Evolutionary conservation across 768 basidiomycete species (phyloP).

Genomic region (Tremella fuciformis): DNA sequence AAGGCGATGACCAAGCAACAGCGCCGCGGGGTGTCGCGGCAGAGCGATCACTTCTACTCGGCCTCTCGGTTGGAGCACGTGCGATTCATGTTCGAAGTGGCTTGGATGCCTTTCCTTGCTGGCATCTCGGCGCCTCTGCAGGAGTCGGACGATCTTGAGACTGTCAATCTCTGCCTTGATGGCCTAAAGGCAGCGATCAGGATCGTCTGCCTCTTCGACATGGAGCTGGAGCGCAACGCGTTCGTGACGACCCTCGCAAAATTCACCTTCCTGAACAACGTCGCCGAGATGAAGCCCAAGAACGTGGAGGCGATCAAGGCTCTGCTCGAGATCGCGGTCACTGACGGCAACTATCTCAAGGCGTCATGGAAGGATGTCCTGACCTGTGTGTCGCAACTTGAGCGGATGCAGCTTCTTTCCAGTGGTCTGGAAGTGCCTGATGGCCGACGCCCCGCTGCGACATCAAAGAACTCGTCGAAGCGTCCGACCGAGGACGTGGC

Average conservation of each 20-base stretch:
- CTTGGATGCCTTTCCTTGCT: constrained; percentile 97
- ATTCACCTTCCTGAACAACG: constrained; percentile 95
- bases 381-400: constrained; percentile 94
- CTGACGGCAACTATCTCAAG: constrained; percentile 94
- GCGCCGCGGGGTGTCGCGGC: constrained; percentile 64
- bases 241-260: constrained; percentile 95
- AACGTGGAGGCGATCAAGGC: constrained; percentile 99
- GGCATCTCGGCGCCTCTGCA: constrained; percentile 91
- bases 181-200: constrained; percentile 96
- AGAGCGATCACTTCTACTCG: constrained; percentile 86
- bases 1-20: constrained; percentile 87
- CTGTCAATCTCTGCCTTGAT: constrained; percentile 86
- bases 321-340: constrained; percentile 87
- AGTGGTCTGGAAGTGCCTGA: constrained; percentile 83
- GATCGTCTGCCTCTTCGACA: constrained; percentile 93
- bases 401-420: constrained; percentile 96
- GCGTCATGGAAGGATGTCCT: constrained; percentile 95
- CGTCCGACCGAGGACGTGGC: constrained; percentile 79
- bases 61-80: constrained; percentile 96
- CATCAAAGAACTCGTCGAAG: constrained; percentile 11
- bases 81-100: constrained; percentile 97
- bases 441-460: constrained; percentile 53
- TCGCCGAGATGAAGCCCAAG: constrained; percentile 98
- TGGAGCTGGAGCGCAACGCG: constrained; percentile 96
- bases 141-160: constrained; percentile 87